phyloP scores from a whole-genome alignment of 805 yeast species.

The Tetrapisispora iriomotensis region DNA sequence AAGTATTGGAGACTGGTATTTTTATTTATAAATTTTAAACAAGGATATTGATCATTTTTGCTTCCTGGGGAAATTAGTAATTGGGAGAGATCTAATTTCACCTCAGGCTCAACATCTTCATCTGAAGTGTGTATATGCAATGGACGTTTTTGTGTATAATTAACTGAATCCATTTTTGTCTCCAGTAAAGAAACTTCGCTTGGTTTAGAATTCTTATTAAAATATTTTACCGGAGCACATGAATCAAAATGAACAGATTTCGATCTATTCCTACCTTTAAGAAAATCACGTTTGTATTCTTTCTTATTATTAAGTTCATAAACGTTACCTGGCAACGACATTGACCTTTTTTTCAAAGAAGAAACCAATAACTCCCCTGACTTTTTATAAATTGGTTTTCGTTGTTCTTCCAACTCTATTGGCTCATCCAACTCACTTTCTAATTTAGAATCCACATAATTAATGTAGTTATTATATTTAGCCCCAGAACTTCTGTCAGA shows the following conservation, averaged over 20 bases:
- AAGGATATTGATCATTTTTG: too few relatives aligned
- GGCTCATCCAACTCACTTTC: neutral
- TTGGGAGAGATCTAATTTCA: too few relatives aligned
- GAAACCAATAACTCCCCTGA: slow-evolving; percentile 58
- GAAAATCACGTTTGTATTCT: too few relatives aligned
- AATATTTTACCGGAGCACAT: slow-evolving; percentile 59
- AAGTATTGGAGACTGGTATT: slow-evolving; percentile 8
- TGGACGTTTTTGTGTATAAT: neutral
- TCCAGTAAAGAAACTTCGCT: slow-evolving; percentile 40
- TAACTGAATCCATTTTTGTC: slow-evolving; percentile 11
- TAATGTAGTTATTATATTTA: neutral
- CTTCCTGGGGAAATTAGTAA: neutral
- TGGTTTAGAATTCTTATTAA: slow-evolving; percentile 66
- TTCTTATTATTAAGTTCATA: neutral
- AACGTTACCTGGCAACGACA: slow-evolving; percentile 36
- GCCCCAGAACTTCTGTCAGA: neutral
- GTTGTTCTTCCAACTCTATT: neutral
- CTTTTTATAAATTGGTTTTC: slow-evolving; percentile 52
- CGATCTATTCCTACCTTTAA: slow-evolving; percentile 28
- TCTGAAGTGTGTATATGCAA: neutral
- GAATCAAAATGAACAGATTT: slow-evolving; percentile 78
- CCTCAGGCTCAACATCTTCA: slow-evolving; percentile 2
- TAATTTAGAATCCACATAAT: neutral
- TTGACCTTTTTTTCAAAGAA: slow-evolving; percentile 27
- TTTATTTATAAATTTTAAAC: neutral